These are phyloP conservation scores for Pythium grandisporangium DNA, from an alignment of 352 stramenopile species.

Conservation along the genomic window DNA sequence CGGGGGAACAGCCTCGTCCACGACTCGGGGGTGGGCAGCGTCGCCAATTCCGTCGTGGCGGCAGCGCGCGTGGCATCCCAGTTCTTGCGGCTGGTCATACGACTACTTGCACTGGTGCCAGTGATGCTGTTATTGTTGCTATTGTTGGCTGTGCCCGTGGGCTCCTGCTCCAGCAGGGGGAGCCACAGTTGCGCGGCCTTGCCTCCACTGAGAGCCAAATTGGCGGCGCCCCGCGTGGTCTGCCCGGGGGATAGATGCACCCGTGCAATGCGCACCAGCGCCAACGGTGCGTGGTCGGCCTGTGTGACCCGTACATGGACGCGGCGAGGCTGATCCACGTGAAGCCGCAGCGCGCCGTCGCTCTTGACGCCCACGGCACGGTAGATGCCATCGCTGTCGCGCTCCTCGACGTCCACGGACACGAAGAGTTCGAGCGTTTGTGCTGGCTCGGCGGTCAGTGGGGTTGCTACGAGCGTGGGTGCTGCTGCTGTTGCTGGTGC, in stretches of 20 bases:
- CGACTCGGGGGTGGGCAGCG: conserved; percentile 11
- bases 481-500: too few relatives aligned
- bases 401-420: conserved; percentile 69
- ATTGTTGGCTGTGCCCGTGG: too few relatives aligned
- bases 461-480: too few relatives aligned
- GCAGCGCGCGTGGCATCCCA: conserved; percentile 1
- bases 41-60: conserved; percentile 11
- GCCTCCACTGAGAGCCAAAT: conserved; percentile 10
- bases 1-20: conserved; percentile 12
- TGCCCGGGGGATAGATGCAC: conserved; percentile 33
- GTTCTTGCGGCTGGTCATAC: neutral
- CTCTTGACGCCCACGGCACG: conserved; percentile 53
- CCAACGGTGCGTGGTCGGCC: conserved; percentile 49
- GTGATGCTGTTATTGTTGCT: too few relatives aligned
- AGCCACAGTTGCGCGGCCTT: conserved; percentile 12
- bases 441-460: neutral
- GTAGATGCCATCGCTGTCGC: conserved; percentile 54
- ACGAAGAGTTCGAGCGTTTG: conserved; percentile 48
- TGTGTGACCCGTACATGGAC: conserved; percentile 58
- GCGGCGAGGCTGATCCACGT: conserved; percentile 42
- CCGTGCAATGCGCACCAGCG: conserved; percentile 24
- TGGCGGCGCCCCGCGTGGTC: conserved; percentile 5
- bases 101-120: too few relatives aligned
- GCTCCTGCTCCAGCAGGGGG: conserved; percentile 4
- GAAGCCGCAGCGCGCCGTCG: conserved; percentile 54